Conservation (phyloP, 148 eudicot species). For the Diospyros lotus region DNA sequence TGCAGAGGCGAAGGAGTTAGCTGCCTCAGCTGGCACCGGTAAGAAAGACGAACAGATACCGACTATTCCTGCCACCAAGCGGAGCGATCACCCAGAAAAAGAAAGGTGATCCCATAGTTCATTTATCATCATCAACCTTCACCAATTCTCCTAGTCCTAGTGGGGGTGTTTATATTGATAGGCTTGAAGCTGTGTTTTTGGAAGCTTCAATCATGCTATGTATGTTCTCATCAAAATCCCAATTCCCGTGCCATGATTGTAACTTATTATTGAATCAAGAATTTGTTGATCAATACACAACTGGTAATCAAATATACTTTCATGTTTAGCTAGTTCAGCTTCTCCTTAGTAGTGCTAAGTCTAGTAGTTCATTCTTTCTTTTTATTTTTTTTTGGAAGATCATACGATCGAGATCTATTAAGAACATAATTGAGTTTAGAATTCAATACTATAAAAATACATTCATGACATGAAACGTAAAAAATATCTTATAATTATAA, state of each 20-base stretch:
- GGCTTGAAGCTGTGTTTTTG: conserved; percentile 27
- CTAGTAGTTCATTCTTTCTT: no score
- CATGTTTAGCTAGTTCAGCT: no score
- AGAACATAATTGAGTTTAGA: no score
- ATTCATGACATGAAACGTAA: no score
- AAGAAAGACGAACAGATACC: conserved; percentile 28
- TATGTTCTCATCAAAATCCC: not conserved
- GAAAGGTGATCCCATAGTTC: not conserved
- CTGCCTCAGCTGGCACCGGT: conserved; percentile 9
- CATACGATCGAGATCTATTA: no score
- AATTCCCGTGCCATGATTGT: not conserved
- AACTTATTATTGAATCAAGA: conserved; percentile 4
- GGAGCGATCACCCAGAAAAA: conserved; percentile 23
- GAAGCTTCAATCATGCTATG: conserved; percentile 22
- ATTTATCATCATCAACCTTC: no score
- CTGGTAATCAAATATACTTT: no score
- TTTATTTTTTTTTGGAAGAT: no score
- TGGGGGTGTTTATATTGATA: not conserved
- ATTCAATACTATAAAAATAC: no score
- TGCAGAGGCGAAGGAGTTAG: conserved; percentile 51
- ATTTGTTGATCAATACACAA: not conserved
- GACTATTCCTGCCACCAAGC: conserved; percentile 10
- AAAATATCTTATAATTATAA: no score
- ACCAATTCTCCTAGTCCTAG: no score
- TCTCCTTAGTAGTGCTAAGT: no score